phyloP scores from a whole-genome alignment of 805 yeast species.

The Scheffersomyces stipitis region DNA sequence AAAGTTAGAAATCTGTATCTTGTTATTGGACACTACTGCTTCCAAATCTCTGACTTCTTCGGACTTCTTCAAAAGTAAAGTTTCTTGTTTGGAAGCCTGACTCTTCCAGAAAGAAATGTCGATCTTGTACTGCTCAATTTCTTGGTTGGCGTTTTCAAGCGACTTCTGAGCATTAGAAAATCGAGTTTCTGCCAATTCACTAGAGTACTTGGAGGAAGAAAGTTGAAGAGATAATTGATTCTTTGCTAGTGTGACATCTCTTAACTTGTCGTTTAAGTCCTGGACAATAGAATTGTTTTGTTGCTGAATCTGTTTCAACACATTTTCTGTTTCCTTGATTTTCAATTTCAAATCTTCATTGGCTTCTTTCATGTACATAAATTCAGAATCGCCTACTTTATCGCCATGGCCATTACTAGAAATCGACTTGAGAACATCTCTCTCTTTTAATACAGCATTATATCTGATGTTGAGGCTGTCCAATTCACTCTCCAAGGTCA shows the following conservation, averaged over 20 bases:
- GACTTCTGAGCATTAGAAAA: slow-evolving; percentile 37
- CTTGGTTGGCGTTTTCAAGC: slow-evolving; percentile 27
- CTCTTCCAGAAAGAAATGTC: slow-evolving; percentile 40
- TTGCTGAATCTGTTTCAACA: slow-evolving; percentile 28
- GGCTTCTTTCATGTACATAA: slow-evolving; percentile 22
- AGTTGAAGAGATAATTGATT: slow-evolving; percentile 49
- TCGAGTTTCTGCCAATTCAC: slow-evolving; percentile 56
- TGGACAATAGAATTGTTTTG: slow-evolving; percentile 46
- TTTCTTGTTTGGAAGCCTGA: slow-evolving; percentile 42
- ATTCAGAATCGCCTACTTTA: slow-evolving; percentile 12
- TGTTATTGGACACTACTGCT: slow-evolving; percentile 42
- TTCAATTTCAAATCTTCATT: slow-evolving; percentile 33
- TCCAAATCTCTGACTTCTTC: slow-evolving; percentile 59
- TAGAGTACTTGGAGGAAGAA: slow-evolving; percentile 55
- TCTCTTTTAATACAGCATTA: slow-evolving; percentile 58
- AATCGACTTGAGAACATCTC: slow-evolving; percentile 58
- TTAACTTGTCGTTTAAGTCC: slow-evolving; percentile 42
- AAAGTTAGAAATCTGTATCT: slow-evolving; percentile 47
- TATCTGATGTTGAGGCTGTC: slow-evolving; percentile 50
- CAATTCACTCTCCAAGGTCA: slow-evolving; percentile 60
- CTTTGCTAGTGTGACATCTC: slow-evolving; percentile 21
- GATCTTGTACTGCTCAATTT: slow-evolving; percentile 24
- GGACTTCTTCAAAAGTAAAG: slow-evolving; percentile 24
- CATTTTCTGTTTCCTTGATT: slow-evolving; percentile 37
- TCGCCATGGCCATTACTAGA: slow-evolving; percentile 8